Percentiles rank a stretch among this genome's conserved stretches.
Conservation (phyloP, 1,284 basidiomycete species). For the Pterulicium gracile region DNA sequence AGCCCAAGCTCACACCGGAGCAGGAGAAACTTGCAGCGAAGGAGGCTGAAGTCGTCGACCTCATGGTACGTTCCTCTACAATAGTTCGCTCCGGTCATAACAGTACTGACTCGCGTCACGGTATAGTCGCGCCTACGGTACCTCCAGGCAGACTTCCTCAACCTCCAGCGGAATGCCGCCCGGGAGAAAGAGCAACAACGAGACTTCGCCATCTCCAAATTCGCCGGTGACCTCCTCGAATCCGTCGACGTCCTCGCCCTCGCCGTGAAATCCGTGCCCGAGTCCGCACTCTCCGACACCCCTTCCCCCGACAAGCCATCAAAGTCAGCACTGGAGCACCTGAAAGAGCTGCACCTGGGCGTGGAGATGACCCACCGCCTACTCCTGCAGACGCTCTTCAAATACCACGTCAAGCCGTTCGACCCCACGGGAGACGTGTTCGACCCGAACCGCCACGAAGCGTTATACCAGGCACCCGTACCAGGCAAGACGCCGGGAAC, state of each 20-base stretch:
- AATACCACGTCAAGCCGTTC: conserved; percentile 86
- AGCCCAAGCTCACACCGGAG: conserved; percentile 21
- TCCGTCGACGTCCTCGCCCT: conserved; percentile 88
- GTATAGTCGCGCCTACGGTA: conserved; percentile 74
- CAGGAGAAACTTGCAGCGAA: conserved; percentile 58
- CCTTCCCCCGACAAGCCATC: conserved; percentile 20
- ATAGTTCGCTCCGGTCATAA: conserved; percentile 5
- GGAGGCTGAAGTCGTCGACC: conserved; percentile 61
- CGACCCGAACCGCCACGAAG: conserved; percentile 93
- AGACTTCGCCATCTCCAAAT: conserved; percentile 88
- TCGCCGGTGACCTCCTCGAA: conserved; percentile 84
- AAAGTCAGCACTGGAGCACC: conserved; percentile 48
- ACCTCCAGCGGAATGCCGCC: conserved; percentile 83
- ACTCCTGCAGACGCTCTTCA: conserved; percentile 82
- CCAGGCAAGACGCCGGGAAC: conserved; percentile 82
- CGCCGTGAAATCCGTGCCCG: conserved; percentile 82
- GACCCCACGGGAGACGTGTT: conserved; percentile 90
- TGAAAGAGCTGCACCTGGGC: conserved; percentile 72
- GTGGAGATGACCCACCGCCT: conserved; percentile 90
- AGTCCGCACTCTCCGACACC: conserved; percentile 27
- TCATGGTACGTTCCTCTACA: conserved; percentile 47
- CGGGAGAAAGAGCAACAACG: conserved; percentile 88
- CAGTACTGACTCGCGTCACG: conserved; percentile 8
- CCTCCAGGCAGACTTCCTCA: conserved; percentile 90
- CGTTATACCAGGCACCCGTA: conserved; percentile 90